phyloP scores from a whole-genome alignment of 176 grass and related monocot genomes.

The Zoysia japonica region DNA sequence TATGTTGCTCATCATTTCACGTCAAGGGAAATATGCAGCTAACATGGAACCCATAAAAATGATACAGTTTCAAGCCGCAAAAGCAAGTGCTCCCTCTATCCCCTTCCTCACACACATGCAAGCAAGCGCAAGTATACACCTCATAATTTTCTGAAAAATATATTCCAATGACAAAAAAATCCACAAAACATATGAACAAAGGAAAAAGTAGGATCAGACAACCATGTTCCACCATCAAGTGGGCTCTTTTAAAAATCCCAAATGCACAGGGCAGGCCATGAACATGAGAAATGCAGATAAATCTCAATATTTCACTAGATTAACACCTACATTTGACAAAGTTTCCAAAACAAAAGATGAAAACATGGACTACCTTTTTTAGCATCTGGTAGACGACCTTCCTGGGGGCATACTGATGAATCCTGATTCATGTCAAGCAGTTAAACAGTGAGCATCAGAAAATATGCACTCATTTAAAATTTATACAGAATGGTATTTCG shows the following conservation, averaged over 20 bases:
- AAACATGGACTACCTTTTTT: conserved; percentile 67
- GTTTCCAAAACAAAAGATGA: conserved; percentile 7
- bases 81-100: neutral
- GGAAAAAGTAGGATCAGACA: conserved; percentile 6
- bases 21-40: neutral
- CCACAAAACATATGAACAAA: neutral
- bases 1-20: conserved; percentile 2
- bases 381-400: conserved; percentile 89
- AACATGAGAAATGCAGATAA: neutral
- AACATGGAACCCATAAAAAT: neutral
- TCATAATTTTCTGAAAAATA: neutral
- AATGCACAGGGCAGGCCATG: conserved; percentile 1
- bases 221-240: conserved; percentile 1
- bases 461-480: conserved; percentile 10
- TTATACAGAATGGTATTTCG: conserved; percentile 4
- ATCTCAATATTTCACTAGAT: neutral
- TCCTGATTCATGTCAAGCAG: conserved; percentile 59
- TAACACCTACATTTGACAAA: neutral
- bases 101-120: neutral
- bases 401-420: conserved; percentile 82
- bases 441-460: conserved; percentile 25
- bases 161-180: neutral
- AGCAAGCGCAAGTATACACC: neutral
- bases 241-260: neutral
- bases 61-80: neutral